Evolutionary conservation across 441 rosid species (phyloP).

Genomic region (Syzygium syzygioides): DNA sequence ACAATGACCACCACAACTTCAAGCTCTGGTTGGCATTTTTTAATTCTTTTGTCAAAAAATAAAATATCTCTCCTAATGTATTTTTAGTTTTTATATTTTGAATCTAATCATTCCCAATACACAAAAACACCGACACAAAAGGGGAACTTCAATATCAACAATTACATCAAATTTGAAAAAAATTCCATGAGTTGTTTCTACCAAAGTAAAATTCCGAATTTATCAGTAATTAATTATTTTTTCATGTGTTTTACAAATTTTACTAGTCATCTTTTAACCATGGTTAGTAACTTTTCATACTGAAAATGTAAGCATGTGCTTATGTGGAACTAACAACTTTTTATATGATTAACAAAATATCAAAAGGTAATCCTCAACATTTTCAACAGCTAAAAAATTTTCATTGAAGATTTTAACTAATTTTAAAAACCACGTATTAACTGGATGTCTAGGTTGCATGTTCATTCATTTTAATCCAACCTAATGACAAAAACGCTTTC

Average conservation of each 20-base stretch:
- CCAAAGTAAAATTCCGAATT: background rate
- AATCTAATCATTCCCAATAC: background rate
- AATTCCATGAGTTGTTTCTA: background rate
- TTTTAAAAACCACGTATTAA: background rate
- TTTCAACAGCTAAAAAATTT: background rate
- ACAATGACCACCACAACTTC: background rate
- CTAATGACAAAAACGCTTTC: background rate
- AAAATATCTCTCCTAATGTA: background rate
- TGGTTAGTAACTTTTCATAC: background rate
- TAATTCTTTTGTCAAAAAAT: background rate
- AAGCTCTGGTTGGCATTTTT: background rate
- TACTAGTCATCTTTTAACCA: background rate
- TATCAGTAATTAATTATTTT: background rate
- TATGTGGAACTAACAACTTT: background rate
- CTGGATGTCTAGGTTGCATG: background rate
- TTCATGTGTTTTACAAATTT: background rate
- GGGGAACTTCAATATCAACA: background rate
- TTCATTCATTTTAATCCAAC: background rate
- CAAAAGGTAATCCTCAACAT: background rate
- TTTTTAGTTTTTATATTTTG: background rate
- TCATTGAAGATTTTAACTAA: background rate
- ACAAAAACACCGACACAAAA: background rate
- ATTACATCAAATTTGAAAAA: background rate
- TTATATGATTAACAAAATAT: background rate
- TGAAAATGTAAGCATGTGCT: background rate